Conservation (phyloP, 495 filamentous ascomycete genomes). For the Aspergillus cavernicola region DNA sequence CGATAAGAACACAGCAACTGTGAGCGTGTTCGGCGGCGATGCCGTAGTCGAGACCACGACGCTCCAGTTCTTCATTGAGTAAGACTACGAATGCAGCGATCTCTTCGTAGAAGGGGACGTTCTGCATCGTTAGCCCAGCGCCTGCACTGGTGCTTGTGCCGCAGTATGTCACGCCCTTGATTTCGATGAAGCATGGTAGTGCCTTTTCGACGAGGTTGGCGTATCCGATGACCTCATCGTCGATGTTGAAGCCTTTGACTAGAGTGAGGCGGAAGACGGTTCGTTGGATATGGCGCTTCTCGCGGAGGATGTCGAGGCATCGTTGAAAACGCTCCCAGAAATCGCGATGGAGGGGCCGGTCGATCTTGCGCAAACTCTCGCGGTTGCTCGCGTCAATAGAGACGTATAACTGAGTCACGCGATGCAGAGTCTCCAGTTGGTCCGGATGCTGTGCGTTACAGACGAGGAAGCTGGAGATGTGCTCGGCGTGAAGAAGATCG, state of each 20-base stretch:
- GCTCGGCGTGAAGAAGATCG: slow-evolving; percentile 73
- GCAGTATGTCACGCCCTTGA: slow-evolving; percentile 97
- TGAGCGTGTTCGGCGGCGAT: slow-evolving; percentile 94
- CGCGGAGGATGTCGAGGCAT: slow-evolving; percentile 84
- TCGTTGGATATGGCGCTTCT: slow-evolving; percentile 74
- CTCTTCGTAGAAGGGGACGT: slow-evolving; percentile 93
- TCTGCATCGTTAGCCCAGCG: slow-evolving; percentile 88
- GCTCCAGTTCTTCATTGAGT: slow-evolving; percentile 60
- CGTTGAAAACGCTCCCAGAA: slow-evolving; percentile 94
- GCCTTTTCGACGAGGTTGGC: slow-evolving; percentile 81
- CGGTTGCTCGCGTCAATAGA: slow-evolving; percentile 90
- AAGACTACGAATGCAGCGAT: slow-evolving; percentile 74
- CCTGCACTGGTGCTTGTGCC: slow-evolving; percentile 76
- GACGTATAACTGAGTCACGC: slow-evolving; percentile 92
- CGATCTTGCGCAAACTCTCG: slow-evolving; percentile 82
- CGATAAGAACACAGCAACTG: slow-evolving; percentile 86
- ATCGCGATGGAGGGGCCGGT: slow-evolving; percentile 88
- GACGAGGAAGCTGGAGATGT: slow-evolving; percentile 90
- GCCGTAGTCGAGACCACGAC: slow-evolving; percentile 73
- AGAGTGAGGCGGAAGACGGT: slow-evolving; percentile 95
- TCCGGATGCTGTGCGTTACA: slow-evolving; percentile 98
- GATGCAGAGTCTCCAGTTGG: slow-evolving; percentile 73
- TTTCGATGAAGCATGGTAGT: slow-evolving; percentile 84
- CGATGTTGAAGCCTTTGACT: slow-evolving; percentile 95
- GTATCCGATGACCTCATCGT: slow-evolving; percentile 87